Percentiles rank a stretch among this genome's conserved stretches.
phyloP scores from a whole-genome alignment of 305 asterid species.

The Nicotiana rustica region DNA sequence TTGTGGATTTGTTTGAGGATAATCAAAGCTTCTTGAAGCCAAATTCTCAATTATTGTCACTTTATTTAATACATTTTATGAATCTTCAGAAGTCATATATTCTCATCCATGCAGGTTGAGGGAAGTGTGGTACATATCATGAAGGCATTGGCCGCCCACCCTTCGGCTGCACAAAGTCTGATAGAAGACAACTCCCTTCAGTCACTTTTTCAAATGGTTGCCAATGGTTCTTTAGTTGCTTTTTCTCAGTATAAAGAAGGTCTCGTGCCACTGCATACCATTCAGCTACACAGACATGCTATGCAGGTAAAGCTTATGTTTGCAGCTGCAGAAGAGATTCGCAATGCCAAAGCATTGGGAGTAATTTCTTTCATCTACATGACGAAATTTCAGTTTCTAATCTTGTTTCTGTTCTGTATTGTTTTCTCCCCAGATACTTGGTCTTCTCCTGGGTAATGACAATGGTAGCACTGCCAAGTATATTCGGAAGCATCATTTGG shows the following conservation, averaged over 20 bases:
- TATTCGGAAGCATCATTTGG: constrained; percentile 94
- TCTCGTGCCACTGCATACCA: constrained; percentile 85
- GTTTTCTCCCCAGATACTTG: constrained; percentile 76
- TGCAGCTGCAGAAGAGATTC: constrained; percentile 19
- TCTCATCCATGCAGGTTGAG: constrained; percentile 67
- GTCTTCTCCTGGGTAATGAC: constrained; percentile 93
- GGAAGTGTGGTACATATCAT: constrained; percentile 96
- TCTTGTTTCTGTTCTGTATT: constrained; percentile 39
- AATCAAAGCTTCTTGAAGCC: constrained; percentile 23
- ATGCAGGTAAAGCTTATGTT: constrained; percentile 72
- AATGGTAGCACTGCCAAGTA: constrained; percentile 96
- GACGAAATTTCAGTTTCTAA: constrained; percentile 28
- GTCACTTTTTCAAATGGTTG: constrained; percentile 93
- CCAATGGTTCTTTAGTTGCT: constrained; percentile 86
- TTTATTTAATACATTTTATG: constrained; percentile 27
- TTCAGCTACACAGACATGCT: constrained; percentile 99
- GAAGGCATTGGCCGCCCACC: constrained; percentile 95
- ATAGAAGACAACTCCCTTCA: constrained; percentile 95
- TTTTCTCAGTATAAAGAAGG: constrained; percentile 89
- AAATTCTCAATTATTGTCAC: not conserved
- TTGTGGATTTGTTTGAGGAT: constrained; percentile 27
- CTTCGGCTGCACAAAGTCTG: constrained; percentile 93
- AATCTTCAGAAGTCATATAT: constrained; percentile 31
- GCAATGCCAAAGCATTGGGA: constrained; percentile 32
- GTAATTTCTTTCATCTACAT: constrained; percentile 6